Evolutionary conservation across 2,329 filamentous ascomycete species (phyloP).

Genomic region (Scleromitrula shiraiana): DNA sequence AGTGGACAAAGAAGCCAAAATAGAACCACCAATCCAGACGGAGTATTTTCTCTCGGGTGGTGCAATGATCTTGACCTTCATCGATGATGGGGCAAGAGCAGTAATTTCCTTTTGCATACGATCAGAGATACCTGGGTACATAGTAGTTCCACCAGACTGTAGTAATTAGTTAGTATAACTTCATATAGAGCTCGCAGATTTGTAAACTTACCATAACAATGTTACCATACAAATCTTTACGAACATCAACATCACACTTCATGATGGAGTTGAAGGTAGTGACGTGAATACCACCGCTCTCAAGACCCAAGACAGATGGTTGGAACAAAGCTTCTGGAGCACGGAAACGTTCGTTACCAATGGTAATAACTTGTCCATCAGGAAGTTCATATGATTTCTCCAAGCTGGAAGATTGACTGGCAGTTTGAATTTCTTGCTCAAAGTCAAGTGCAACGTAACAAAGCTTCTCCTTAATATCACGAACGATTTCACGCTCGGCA

Average conservation of each 20-base stretch:
- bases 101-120: slow-evolving; percentile 99
- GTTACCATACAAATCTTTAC: slow-evolving; percentile 99
- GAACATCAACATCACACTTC: slow-evolving; percentile 99
- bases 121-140: slow-evolving; percentile 99
- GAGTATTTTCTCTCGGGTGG: slow-evolving; percentile 99
- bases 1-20: slow-evolving; percentile 97
- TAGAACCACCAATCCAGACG: slow-evolving; percentile 99
- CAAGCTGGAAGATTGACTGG: slow-evolving; percentile 94
- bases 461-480: slow-evolving; percentile 99
- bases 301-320: slow-evolving; percentile 94
- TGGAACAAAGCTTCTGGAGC: slow-evolving; percentile 99
- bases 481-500: slow-evolving; percentile 99
- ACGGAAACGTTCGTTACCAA: slow-evolving; percentile 99
- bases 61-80: slow-evolving; percentile 99
- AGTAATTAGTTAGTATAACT: slow-evolving; percentile 13
- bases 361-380: slow-evolving; percentile 98
- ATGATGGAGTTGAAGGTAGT: slow-evolving; percentile 99
- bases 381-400: slow-evolving; percentile 99
- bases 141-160: slow-evolving; percentile 99
- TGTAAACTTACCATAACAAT: slow-evolving; percentile 88
- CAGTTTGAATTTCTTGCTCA: slow-evolving; percentile 99
- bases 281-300: slow-evolving; percentile 98
- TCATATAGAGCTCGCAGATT: slow-evolving; percentile 2
- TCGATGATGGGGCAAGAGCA: slow-evolving; percentile 95
- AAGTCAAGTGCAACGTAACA: slow-evolving; percentile 99